Conservation (phyloP, 352 stramenopile species). For the Pythium sukuiense region DNA sequence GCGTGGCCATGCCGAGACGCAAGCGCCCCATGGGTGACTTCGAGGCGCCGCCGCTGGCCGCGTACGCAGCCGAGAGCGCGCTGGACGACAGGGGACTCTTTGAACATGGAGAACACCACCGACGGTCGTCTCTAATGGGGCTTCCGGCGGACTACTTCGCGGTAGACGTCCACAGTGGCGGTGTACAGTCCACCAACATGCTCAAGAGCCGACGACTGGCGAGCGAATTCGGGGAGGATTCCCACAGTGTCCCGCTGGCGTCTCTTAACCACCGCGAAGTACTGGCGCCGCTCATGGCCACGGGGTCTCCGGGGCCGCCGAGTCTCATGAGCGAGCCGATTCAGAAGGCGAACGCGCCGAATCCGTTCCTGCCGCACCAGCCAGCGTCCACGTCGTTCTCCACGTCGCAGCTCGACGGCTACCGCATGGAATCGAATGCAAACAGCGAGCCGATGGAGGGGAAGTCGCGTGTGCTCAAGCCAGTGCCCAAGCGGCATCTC, state of each 20-base stretch:
- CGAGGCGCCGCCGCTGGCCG: conserved; percentile 11
- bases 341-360: conserved; percentile 12
- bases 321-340: conserved; percentile 21
- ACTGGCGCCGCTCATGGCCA: conserved; percentile 10
- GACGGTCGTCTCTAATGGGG: conserved; percentile 18
- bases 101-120: conserved; percentile 4
- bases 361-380: conserved; percentile 8
- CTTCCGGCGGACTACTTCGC: conserved; percentile 18
- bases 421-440: conserved; percentile 18
- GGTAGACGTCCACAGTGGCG: conserved; percentile 24
- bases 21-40: conserved; percentile 43
- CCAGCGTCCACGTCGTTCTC: conserved; percentile 17
- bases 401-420: conserved; percentile 23
- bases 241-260: background rate
- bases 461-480: conserved; percentile 30
- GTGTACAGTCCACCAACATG: conserved; percentile 19
- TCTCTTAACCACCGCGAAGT: conserved; percentile 13
- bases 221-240: conserved; percentile 14
- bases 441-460: conserved; percentile 37
- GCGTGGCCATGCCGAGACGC: conserved; percentile 14
- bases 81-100: conserved; percentile 7
- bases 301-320: conserved; percentile 6
- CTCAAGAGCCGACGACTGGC: conserved; percentile 28
- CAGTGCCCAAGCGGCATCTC: conserved; percentile 25
- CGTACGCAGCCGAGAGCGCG: background rate